Evolutionary conservation across 1,139 yeast species (phyloP), one percentile per base, ranked within the genome.

Genomic region (Meyerozyma elateridarum): DNA sequence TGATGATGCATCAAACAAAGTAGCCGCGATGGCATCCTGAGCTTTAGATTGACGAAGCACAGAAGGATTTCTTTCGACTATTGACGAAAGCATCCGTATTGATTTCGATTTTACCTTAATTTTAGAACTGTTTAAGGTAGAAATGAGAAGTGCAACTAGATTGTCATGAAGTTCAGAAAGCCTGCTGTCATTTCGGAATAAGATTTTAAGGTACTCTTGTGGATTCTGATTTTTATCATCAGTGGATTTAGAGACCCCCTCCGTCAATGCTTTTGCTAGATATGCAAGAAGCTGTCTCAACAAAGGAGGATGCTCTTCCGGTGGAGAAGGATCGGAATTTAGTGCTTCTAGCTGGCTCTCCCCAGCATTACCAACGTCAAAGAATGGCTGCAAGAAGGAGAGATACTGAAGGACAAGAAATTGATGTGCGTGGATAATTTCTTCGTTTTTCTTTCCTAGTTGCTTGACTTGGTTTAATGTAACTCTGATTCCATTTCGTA

Each of bases 81-180:
- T 40, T 1, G 41, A 32, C 1, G 69, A 48, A 15, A 85, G 54
- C 26, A 77, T 70, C 37, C 77, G 76, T 18, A 85, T 64, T 0
- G 89, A 85, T 34, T 77, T 74, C 0, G 85, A 69, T 45, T 83
- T 73, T 1, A 80, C 58, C 41, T 79, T 83, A 16, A 76, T 69
- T 42, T 77, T 79, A 1, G 68, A 45, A 38, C 75, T 73, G 19
- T 68, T 73, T 31, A 81, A 52, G 0, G 73, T 59, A 5, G 52
- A 55, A 11, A 80, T 46, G 3, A 85, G 53, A 9, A 76, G 53
- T 15, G 56, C 57, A 29, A 83, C 44, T 35, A 81, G 74, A 4
- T 59, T 59, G n/a, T 77, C 80, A 45, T 77, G 78, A 2, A 72
- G 54, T 24, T 24, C 18, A 8, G 9, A 15, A 9, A 15, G 19